Evolutionary conservation across 768 basidiomycete genomes (phyloP), one percentile per base, ranked within the genome.

Genomic region (Lentinula edodes): DNA sequence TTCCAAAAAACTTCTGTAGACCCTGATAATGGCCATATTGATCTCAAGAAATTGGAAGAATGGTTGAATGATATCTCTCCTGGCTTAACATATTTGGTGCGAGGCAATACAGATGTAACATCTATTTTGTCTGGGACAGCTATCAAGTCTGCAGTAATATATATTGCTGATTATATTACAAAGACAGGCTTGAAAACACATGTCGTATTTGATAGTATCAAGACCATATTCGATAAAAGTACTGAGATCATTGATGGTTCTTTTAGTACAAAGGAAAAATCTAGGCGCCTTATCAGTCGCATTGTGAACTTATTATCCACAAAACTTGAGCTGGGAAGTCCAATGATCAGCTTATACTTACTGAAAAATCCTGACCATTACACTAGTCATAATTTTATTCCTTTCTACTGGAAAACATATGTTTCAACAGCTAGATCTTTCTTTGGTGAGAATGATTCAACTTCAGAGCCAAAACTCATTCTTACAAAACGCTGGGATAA

Each of bases 91-190:
- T 77, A 77, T 64, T 20, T 76, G 0, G n/a, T 77, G 2, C 42
- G 73, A 6, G 76, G 74, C 55, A 80, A 80, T 55, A 73, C 75
- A 5, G 76, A 79, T 67, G 70, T 75, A 0, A 75, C 75, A 0
- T 72, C 72, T 58, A 53, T 79, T 1, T 53, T 73, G 16, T 78
- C 75, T 18, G 78, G 78, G 0, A 79, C 78, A 3, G 67, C 73
- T 0, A 69, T 80, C 1, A 77, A 78, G 53, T 70, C 75, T 15
- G 68, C 76, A 1, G 61, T 78, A 0, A 65, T 71, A 28, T 79
- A 79, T 67, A 69, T 78, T 0, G 70, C 78, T 5, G 77, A 81
- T 39, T 82, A 82, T 64, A 70, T 80, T 0, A 78, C 76, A 0
- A 82, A 82, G 63, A 50, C 67, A 0, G 46, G 65, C 1, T 62